Percentiles rank a stretch among this genome's conserved stretches.
Evolutionary conservation across 345 rosid genomes (phyloP).

Genomic region (Citrus inodora): DNA sequence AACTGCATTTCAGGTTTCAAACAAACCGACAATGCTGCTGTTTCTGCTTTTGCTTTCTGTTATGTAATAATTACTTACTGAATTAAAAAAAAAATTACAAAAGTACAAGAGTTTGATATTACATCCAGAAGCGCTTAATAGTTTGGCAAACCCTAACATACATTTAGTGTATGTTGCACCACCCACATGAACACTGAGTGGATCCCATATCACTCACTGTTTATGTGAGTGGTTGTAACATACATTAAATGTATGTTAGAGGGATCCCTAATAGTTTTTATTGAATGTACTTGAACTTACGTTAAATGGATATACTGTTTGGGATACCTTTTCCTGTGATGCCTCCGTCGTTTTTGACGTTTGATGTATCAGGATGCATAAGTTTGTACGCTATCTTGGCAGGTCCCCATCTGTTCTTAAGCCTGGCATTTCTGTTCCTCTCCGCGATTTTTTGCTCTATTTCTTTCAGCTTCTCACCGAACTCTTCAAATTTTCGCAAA

Average conservation of each 20-base stretch:
- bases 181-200: too few relatives aligned
- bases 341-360: slow-evolving; percentile 21
- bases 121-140: neutral
- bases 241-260: too few relatives aligned
- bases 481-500: slow-evolving; percentile 29
- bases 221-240: too few relatives aligned
- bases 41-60: neutral
- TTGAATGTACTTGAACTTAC: neutral
- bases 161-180: too few relatives aligned
- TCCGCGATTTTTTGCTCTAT: slow-evolving; percentile 37
- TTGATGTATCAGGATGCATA: slow-evolving; percentile 38
- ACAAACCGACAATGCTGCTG: neutral
- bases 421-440: slow-evolving; percentile 36
- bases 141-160: neutral
- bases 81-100: neutral
- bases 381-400: slow-evolving; percentile 47
- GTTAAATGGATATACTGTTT: slow-evolving; percentile 47
- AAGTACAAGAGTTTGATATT: neutral
- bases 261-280: neutral
- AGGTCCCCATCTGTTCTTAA: slow-evolving; percentile 50
- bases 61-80: neutral
- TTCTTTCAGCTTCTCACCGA: slow-evolving; percentile 30
- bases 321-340: slow-evolving; percentile 50
- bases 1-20: neutral
- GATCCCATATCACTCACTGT: too few relatives aligned